These are phyloP conservation scores for Umbelopsis sp. DNA, from an alignment of 192 early-diverging fungal genomes.

Conservation along the genomic window DNA sequence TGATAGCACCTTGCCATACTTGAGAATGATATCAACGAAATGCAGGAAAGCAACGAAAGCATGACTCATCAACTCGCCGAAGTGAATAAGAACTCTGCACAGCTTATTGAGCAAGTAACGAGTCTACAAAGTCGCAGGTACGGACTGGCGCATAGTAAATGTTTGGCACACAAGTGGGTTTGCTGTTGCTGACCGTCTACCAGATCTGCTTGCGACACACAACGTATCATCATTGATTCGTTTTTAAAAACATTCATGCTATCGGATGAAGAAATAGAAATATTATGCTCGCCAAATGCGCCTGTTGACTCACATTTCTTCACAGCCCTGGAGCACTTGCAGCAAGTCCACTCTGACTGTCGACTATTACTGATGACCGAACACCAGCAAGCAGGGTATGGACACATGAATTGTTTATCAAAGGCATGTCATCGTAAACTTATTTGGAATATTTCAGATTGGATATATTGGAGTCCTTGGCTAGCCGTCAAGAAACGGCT, in stretches of 20 bases:
- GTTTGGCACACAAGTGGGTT: background rate
- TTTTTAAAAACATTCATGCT: slow-evolving; percentile 75
- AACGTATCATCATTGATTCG: slow-evolving; percentile 60
- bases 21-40: slow-evolving; percentile 60
- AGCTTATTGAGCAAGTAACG: slow-evolving; percentile 67
- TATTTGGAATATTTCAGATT: slow-evolving; percentile 39
- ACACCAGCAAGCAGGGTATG: slow-evolving; percentile 76
- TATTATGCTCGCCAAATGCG: slow-evolving; percentile 54
- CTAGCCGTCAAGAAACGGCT: slow-evolving; percentile 69
- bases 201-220: slow-evolving; percentile 51
- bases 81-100: slow-evolving; percentile 60
- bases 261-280: slow-evolving; percentile 64
- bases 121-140: slow-evolving; percentile 69
- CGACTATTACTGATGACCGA: slow-evolving; percentile 72
- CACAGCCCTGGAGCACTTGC: slow-evolving; percentile 65
- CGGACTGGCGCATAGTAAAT: background rate
- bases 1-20: slow-evolving; percentile 58
- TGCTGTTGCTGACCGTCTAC: background rate
- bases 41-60: slow-evolving; percentile 60
- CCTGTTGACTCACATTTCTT: slow-evolving; percentile 70
- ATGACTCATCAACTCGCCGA: slow-evolving; percentile 60
- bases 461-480: slow-evolving; percentile 79
- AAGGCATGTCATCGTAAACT: background rate
- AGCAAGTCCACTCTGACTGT: slow-evolving; percentile 75
- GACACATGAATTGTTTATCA: background rate